Percentiles rank a stretch among this genome's conserved stretches.
Conservation (phyloP, 2,329 filamentous ascomycete genomes). For the Pseudogymnoascus sp. region DNA sequence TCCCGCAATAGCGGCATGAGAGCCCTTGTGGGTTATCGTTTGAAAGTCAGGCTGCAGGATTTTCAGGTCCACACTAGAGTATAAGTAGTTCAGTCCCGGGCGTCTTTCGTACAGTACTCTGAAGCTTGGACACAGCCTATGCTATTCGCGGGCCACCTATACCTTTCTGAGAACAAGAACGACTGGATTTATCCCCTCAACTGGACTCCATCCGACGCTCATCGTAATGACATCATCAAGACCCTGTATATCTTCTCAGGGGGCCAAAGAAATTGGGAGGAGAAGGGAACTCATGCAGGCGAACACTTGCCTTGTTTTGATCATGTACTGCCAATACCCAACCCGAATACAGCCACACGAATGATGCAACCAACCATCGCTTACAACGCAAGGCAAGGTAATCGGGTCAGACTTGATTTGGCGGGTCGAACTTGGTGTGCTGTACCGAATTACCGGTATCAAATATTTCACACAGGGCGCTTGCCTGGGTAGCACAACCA, state of each 20-base stretch:
- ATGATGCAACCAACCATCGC: slow-evolving; percentile 2
- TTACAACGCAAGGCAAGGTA: slow-evolving; percentile 2
- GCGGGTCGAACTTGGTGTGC: not conserved
- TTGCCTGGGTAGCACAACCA: slow-evolving; percentile 4
- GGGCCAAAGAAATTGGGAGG: not conserved
- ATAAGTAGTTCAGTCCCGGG: not conserved
- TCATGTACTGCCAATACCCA: not conserved
- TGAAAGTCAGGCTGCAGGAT: not conserved
- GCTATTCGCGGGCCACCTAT: not conserved
- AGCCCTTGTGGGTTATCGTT: not conserved
- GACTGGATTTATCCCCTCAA: not conserved
- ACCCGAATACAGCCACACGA: not conserved
- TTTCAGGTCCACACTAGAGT: slow-evolving; percentile 1
- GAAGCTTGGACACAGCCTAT: not conserved
- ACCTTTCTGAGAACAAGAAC: not conserved
- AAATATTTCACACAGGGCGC: not conserved
- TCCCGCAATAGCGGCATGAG: not conserved
- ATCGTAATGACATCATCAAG: not conserved
- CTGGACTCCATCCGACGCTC: not conserved
- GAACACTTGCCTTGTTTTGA: slow-evolving; percentile 3
- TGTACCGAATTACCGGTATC: slow-evolving; percentile 7
- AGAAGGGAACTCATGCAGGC: not conserved
- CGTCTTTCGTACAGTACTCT: not conserved
- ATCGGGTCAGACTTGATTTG: slow-evolving; percentile 1
- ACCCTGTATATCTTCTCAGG: not conserved